These are phyloP conservation scores for Musa acuminata DNA, from an alignment of 176 grass and related monocot genomes.

Conservation along the genomic window DNA sequence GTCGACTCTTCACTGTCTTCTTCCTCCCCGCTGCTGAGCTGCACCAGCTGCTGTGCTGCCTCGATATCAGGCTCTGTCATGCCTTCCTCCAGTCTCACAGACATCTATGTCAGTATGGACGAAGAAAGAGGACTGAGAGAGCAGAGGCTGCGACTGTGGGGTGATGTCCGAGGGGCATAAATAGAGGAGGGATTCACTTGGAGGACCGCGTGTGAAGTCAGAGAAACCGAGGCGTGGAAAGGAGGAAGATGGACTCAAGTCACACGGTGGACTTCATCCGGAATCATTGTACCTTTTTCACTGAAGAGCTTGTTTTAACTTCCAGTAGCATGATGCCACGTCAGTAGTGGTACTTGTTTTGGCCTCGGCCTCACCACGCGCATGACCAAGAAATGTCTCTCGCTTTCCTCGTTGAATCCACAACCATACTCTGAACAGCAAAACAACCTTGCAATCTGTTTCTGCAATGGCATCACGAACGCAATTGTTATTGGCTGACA, in stretches of 20 bases:
- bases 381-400: not conserved
- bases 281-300: not conserved
- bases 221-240: not conserved
- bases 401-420: not conserved
- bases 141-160: not conserved
- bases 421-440: not conserved
- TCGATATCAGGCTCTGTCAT: not conserved
- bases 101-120: not conserved
- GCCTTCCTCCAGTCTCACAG: not conserved
- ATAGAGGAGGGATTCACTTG: not conserved
- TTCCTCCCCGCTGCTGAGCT: not conserved
- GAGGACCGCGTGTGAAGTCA: not conserved
- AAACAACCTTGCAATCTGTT: not conserved
- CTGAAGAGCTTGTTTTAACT: not conserved
- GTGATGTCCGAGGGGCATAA: too few species aligned
- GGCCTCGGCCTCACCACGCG: not conserved
- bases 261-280: not conserved
- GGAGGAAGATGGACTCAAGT: not conserved
- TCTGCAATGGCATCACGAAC: too few species aligned
- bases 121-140: not conserved
- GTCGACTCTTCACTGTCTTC: not conserved
- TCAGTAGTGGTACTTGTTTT: too few species aligned
- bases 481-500: too few species aligned
- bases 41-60: not conserved
- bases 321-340: not conserved